Evolutionary conservation across 371 early-diverging fungal genomes (phyloP).

Genomic region (Mortierella sp.): DNA sequence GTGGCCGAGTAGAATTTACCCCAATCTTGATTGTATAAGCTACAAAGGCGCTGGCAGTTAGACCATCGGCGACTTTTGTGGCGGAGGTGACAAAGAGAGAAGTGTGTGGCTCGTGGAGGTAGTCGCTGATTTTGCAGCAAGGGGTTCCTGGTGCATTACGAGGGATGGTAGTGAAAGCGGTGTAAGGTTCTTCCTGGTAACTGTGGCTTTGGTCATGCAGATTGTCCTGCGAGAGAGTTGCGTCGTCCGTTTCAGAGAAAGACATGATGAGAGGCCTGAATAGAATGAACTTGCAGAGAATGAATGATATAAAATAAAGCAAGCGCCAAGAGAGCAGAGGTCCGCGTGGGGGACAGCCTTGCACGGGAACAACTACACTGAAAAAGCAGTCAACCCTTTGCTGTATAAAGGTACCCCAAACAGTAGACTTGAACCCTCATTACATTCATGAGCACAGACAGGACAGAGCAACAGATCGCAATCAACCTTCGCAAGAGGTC

Average conservation of each 20-base stretch:
- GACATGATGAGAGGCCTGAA: slow-evolving; percentile 23
- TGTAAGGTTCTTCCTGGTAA: slow-evolving; percentile 31
- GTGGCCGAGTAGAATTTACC: slow-evolving; percentile 45
- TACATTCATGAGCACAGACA: slow-evolving; percentile 4
- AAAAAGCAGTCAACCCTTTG: neutral
- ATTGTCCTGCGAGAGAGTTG: slow-evolving; percentile 13
- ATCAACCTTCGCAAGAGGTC: slow-evolving; percentile 58
- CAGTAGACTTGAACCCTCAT: neutral
- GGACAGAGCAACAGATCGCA: slow-evolving; percentile 33
- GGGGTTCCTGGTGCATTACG: slow-evolving; percentile 47
- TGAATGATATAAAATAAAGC: neutral
- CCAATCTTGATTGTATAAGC: slow-evolving; percentile 67
- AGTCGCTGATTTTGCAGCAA: slow-evolving; percentile 35
- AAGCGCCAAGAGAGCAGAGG: slow-evolving; percentile 1
- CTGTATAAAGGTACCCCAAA: neutral
- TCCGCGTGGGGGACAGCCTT: neutral
- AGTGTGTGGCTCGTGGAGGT: slow-evolving; percentile 38
- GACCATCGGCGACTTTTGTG: slow-evolving; percentile 50
- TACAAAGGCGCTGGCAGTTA: slow-evolving; percentile 59
- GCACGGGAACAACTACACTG: too few relatives aligned
- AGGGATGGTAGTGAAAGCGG: slow-evolving; percentile 53
- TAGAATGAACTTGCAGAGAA: neutral
- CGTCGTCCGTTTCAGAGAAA: slow-evolving; percentile 35
- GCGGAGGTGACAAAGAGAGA: slow-evolving; percentile 50
- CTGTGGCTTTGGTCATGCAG: slow-evolving; percentile 7